Evolutionary conservation across 192 early-diverging fungal species (phyloP), one percentile per base, ranked within the genome.

Genomic region (Backusella parvicylindrica): DNA sequence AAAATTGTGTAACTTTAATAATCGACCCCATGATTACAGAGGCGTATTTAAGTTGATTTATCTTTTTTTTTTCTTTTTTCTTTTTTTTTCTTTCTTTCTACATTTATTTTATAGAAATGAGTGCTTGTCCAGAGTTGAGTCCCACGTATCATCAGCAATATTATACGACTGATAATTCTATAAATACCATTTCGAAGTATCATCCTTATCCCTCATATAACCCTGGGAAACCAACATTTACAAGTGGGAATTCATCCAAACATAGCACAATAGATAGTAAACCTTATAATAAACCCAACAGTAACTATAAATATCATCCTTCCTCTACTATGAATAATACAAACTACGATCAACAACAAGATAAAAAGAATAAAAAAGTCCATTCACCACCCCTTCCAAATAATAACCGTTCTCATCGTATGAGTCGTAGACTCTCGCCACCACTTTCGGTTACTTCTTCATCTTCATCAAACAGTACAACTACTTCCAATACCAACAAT

Each of bases 51-150:
- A 68, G 23, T 38, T 37, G n/a, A 3, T 16, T 68, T 66, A 43
- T 64, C 60, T 40, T 30, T 71, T 53, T 60, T 31, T 56, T 32
- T 71, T 64, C 15, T 37, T 33, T 43, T 41, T 28, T 71, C 2
- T 38, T 64, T 64, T 9, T 73, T 73, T 15, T 38, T 73, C 15
- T 73, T 40, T 21, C 37, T 28, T 40, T 33, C 56, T 38, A n/a
- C 37, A 16, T 28, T 64, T 28, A 38, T 38, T 35, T 73, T 63
- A 21, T 36, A 33, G 18, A 36, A 64, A 73, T 60, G 53, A 73
- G 71, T 37, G 60, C 71, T 12, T 60, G 43, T 64, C 28, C 71
- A 64, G 71, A 73, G 37, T 6, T 64, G 7, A 73, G 43, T 63
- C 12, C 37, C 6, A 28, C 38, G 13, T 64, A 73, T 63, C 33